phyloP scores from a whole-genome alignment of 805 yeast genomes.

The Schwanniomyces vanrijiae region DNA sequence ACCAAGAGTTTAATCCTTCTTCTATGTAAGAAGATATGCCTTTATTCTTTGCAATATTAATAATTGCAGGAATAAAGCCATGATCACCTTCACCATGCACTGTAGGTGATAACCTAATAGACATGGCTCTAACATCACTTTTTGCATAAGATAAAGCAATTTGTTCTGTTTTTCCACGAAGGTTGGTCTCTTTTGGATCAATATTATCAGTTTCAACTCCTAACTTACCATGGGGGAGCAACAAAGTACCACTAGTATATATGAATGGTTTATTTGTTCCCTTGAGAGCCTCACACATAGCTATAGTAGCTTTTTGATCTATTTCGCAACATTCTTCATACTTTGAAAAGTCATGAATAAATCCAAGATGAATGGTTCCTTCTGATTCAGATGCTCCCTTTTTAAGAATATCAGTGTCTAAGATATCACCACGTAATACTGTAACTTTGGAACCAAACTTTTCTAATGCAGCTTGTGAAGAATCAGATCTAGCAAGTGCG shows the following conservation, averaged over 20 bases:
- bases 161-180: conserved; percentile 9
- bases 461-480: conserved; percentile 21
- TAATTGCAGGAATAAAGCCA: conserved; percentile 20
- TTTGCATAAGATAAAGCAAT: conserved; percentile 12
- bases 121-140: conserved; percentile 22
- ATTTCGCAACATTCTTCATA: conserved; percentile 12
- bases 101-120: conserved; percentile 29
- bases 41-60: conserved; percentile 26
- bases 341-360: conserved; percentile 27
- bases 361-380: conserved; percentile 39
- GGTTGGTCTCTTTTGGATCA: conserved; percentile 1
- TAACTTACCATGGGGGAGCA: not conserved
- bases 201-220: not conserved
- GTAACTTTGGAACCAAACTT: conserved; percentile 20
- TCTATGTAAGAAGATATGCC: conserved; percentile 36
- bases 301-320: conserved; percentile 26
- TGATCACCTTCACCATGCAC: conserved; percentile 32
- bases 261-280: conserved; percentile 29
- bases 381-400: conserved; percentile 28
- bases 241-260: conserved; percentile 19
- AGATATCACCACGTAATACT: conserved; percentile 25
- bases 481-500: conserved; percentile 31
- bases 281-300: conserved; percentile 23
- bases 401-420: conserved; percentile 22
- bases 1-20: conserved; percentile 30